Base-by-base conservation (phyloP, 2,329 filamentous ascomycete species). In the Pseudogymnoascus sp. region DNA sequence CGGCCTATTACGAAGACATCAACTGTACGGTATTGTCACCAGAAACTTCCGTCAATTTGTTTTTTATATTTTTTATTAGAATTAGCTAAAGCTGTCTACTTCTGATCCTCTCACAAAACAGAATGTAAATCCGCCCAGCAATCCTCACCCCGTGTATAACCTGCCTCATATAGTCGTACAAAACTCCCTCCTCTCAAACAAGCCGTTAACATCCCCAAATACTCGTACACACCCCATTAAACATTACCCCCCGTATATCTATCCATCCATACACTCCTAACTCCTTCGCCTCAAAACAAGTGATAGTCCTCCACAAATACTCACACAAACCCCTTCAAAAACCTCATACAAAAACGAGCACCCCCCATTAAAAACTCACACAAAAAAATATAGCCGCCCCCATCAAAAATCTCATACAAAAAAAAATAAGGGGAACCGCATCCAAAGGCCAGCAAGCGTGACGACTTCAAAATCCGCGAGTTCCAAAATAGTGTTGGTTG, bases 11-110 rank as follows among this genome's bases (percentile, higher is more conserved):
- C 36, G 14, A 39, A 39, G 36, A 39, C 10, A 34, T 34, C 31
- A 34, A 34, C 31, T 10, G 2, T 3, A 57, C 1, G 14, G 0
- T 57, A 18, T 14, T 34, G n/a, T 34, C 47, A 31, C 26, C 3
- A 31, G 23, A 16, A 34, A 26, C 7, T 18, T 7, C 18, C 26
- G 16, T 26, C 4, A 11, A 3, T 34, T 18, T 6, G n/a, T 6
- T 34, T 57, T 57, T 57, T 34, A 18, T 16, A 11, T 57, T 8
- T 16, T 57, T 57, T 57, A 34, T 57, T 57, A 34, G 51, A 34
- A 57, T 57, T 57, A 57, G 51, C 51, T 57, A 57, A 57, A 57
- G 29, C 26, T 57, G 7, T 57, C 51, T 57, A 57, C 51, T 34
- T 57, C 51, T 57, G 29, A 57, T 31, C 47, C 47, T 31, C 47